phyloP scores from a whole-genome alignment of 2,329 filamentous ascomycete genomes.

The Thermothelomyces thermophilus region DNA sequence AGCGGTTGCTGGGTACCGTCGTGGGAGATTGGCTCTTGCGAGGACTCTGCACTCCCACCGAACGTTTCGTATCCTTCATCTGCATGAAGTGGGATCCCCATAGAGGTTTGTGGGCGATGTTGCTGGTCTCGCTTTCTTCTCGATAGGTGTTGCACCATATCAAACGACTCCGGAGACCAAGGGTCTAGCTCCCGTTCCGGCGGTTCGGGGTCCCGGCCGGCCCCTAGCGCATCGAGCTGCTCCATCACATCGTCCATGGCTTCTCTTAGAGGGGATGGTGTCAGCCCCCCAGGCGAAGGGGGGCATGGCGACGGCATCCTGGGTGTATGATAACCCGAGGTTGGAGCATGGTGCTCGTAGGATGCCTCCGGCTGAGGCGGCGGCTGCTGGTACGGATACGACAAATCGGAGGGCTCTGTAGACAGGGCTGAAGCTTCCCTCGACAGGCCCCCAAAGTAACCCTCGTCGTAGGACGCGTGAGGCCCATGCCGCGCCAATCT shows the following conservation, averaged over 20 bases:
- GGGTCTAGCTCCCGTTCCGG: constrained; percentile 52
- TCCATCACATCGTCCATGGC: constrained; percentile 99
- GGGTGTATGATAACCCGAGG: constrained; percentile 46
- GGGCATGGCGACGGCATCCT: constrained; percentile 57
- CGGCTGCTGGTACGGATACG: constrained; percentile 22
- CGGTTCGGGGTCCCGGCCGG: constrained; percentile 45
- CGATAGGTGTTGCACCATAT: constrained; percentile 42
- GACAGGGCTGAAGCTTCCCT: constrained; percentile 12
- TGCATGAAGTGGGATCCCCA: constrained; percentile 55
- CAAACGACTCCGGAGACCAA: constrained; percentile 89
- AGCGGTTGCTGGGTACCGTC: constrained; percentile 42
- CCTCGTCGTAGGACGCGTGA: constrained; percentile 29
- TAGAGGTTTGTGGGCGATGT: constrained; percentile 62
- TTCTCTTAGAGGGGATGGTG: constrained; percentile 83
- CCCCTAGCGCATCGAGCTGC: constrained; percentile 79
- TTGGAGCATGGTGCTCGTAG: constrained; percentile 30
- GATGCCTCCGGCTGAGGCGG: constrained; percentile 28
- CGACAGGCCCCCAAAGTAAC: constrained; percentile 15
- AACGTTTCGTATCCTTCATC: constrained; percentile 57
- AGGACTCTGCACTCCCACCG: constrained; percentile 47
- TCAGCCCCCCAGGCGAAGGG: constrained; percentile 65
- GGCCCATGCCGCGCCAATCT: constrained; percentile 27
- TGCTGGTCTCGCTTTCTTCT: constrained; percentile 29
- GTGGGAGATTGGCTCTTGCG: constrained; percentile 40
- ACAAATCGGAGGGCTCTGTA: constrained; percentile 30